phyloP scores from a whole-genome alignment of 106 monocot species.

The Acorus calamus region DNA sequence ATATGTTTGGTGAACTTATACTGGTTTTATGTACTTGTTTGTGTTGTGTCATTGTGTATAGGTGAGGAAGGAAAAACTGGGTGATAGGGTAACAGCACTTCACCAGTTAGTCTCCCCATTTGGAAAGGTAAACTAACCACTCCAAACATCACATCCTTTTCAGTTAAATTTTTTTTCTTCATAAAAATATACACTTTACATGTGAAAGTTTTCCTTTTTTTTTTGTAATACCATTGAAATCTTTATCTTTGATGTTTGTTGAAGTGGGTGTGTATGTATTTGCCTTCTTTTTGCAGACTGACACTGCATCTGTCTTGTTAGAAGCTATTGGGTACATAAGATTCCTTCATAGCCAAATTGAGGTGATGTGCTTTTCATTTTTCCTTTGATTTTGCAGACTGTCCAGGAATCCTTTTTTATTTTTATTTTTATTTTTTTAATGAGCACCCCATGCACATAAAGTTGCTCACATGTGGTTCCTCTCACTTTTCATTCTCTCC shows the following conservation, averaged over 20 bases:
- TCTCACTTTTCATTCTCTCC: constrained; percentile 10
- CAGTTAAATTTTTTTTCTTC: background rate
- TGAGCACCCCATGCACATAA: too few relatives aligned
- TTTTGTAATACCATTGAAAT: too few relatives aligned
- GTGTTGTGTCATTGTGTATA: constrained; percentile 4
- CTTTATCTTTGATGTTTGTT: constrained; percentile 7
- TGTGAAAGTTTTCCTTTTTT: too few relatives aligned
- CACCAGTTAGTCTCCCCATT: constrained; percentile 96
- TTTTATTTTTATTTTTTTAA: too few relatives aligned
- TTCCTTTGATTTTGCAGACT: too few relatives aligned
- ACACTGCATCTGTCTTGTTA: constrained; percentile 87
- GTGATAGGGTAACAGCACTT: constrained; percentile 83
- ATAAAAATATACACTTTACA: too few relatives aligned
- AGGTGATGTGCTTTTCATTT: constrained; percentile 26
- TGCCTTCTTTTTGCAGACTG: constrained; percentile 69
- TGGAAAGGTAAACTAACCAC: constrained; percentile 57
- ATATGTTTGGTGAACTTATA: too few relatives aligned
- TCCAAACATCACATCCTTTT: constrained; percentile 3
- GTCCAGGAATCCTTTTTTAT: too few relatives aligned
- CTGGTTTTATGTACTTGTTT: too few relatives aligned
- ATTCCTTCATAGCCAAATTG: constrained; percentile 87
- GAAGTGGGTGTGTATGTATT: constrained; percentile 18
- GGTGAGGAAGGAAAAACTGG: constrained; percentile 95
- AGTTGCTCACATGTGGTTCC: background rate
- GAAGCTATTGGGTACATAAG: constrained; percentile 95